Conservation (phyloP, 2,329 filamentous ascomycete genomes). For the Penicillium vulpinum region DNA sequence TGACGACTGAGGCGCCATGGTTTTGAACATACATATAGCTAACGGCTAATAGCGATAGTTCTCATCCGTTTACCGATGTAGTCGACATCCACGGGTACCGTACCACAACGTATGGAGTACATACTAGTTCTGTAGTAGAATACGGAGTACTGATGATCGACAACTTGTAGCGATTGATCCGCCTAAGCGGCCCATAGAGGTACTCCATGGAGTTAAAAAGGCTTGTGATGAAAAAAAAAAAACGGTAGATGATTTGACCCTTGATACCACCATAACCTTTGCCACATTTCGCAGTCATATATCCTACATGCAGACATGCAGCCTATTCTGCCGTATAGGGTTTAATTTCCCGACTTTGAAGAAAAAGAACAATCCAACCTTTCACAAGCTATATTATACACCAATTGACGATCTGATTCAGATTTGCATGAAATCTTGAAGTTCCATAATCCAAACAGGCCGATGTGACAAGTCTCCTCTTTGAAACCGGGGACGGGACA, state of each 20-base stretch:
- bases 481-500: constrained; percentile 6
- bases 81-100: no score
- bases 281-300: neutral
- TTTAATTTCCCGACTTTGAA: neutral
- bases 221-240: neutral
- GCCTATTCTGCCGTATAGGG: neutral
- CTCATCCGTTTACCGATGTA: neutral
- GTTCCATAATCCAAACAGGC: neutral
- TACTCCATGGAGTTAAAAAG: neutral
- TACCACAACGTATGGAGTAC: neutral
- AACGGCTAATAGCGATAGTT: neutral
- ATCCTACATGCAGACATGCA: neutral
- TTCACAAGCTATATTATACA: neutral
- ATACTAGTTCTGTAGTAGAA: neutral
- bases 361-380: neutral
- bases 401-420: neutral
- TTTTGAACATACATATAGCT: neutral
- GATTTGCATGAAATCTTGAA: neutral
- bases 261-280: neutral
- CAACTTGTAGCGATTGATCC: neutral
- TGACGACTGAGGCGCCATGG: neutral
- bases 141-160: neutral
- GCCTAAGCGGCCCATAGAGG: neutral
- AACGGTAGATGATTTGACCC: no score
- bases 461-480: constrained; percentile 2